Percentiles rank a stretch among this genome's conserved stretches.
phyloP scores from a whole-genome alignment of 2,329 filamentous ascomycete species.

The Plenodomus biglobosus region DNA sequence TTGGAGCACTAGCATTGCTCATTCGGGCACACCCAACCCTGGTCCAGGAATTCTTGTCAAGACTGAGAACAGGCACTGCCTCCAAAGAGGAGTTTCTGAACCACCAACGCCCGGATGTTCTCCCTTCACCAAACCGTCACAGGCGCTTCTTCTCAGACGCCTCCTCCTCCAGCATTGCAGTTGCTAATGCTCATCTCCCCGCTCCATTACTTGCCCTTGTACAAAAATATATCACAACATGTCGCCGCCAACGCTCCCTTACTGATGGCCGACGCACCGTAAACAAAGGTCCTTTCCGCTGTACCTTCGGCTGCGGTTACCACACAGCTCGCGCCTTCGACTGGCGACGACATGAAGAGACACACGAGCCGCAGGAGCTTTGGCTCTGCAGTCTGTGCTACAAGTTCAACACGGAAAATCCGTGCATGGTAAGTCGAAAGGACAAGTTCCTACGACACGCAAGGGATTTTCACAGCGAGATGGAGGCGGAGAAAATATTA shows the following conservation, averaged over 20 bases:
- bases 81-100: no score
- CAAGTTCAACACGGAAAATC: slow-evolving; percentile 3
- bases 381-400: slow-evolving; percentile 26
- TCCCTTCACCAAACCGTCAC: not conserved
- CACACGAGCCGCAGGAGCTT: slow-evolving; percentile 30
- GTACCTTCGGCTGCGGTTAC: slow-evolving; percentile 31
- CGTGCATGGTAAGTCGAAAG: slow-evolving; percentile 25
- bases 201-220: slow-evolving; percentile 14
- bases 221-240: slow-evolving; percentile 21
- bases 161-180: slow-evolving; percentile 8
- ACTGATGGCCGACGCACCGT: slow-evolving; percentile 26
- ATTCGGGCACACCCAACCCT: no score
- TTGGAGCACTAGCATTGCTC: no score
- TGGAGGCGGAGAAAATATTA: slow-evolving; percentile 13
- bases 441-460: slow-evolving; percentile 30
- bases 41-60: no score
- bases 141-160: not conserved
- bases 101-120: no score
- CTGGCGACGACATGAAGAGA: slow-evolving; percentile 35
- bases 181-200: slow-evolving; percentile 17
- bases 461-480: slow-evolving; percentile 15
- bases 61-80: no score
- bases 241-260: slow-evolving; percentile 15
- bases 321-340: slow-evolving; percentile 26
- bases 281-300: slow-evolving; percentile 24